A percentile compares a stretch with the other conserved stretches of the same genome.
Evolutionary conservation across 2,329 filamentous ascomycete genomes (phyloP).

Genomic region (Fusarium albosuccineum): DNA sequence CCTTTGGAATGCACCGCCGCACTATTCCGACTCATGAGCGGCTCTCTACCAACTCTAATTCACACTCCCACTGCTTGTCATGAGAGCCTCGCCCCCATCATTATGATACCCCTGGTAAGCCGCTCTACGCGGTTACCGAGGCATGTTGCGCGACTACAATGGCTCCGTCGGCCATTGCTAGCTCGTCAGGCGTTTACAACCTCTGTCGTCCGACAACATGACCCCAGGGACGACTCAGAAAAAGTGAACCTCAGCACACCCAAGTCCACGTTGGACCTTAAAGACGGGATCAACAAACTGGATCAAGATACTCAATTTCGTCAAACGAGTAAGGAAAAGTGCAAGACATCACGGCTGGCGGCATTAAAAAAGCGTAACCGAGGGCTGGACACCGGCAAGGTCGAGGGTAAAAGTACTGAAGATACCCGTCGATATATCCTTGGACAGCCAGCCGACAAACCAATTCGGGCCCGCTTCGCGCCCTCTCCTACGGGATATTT

Average conservation of each 20-base stretch:
- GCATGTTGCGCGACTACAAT: conserved; percentile 3
- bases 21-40: conserved; percentile 32
- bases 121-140: conserved; percentile 32
- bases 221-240: conserved; percentile 6
- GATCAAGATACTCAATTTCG: background rate
- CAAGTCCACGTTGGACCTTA: background rate
- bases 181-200: conserved; percentile 27
- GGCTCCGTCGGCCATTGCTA: conserved; percentile 3
- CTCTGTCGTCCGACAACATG: conserved; percentile 23
- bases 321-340: background rate
- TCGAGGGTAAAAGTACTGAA: conserved; percentile 8
- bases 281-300: background rate
- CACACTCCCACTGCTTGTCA: conserved; percentile 26
- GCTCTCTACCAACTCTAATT: conserved; percentile 25
- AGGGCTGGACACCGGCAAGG: background rate
- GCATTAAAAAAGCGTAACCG: conserved; percentile 42
- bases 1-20: conserved; percentile 24
- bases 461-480: conserved; percentile 79
- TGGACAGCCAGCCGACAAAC: conserved; percentile 66
- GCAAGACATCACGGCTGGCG: conserved; percentile 37
- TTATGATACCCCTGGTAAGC: conserved; percentile 38
- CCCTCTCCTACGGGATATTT: conserved; percentile 95
- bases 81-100: conserved; percentile 30
- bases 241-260: conserved; percentile 4
- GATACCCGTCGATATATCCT: conserved; percentile 48